A percentile compares a stretch with the other conserved stretches of the same genome.
Evolutionary conservation across 331 rosid species (phyloP).

Genomic region (Arachis monticola): DNA sequence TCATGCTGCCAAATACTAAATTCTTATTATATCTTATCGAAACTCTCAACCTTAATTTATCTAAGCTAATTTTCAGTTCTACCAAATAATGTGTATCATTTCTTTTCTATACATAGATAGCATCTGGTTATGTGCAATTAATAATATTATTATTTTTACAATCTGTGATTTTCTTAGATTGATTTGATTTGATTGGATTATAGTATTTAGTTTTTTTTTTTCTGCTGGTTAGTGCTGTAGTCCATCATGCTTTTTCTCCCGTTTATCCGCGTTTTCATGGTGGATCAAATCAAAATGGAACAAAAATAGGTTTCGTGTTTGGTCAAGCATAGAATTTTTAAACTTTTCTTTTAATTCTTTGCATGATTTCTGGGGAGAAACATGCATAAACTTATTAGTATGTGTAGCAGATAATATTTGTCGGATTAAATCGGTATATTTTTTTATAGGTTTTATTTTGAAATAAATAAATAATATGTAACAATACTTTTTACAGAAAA

Average conservation of each 20-base stretch:
- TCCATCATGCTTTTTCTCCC: slow-evolving; percentile 89
- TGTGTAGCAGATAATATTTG: too few relatives aligned
- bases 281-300: slow-evolving; percentile 54
- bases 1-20: slow-evolving; percentile 33
- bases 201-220: slow-evolving; percentile 29
- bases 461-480: too few relatives aligned
- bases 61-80: slow-evolving; percentile 10
- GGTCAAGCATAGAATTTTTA: slow-evolving; percentile 56
- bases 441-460: too few relatives aligned
- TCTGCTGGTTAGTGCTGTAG: slow-evolving; percentile 71
- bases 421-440: too few relatives aligned
- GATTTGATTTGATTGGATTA: slow-evolving; percentile 25
- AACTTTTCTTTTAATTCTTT: slow-evolving; percentile 35
- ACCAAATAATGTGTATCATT: slow-evolving; percentile 5
- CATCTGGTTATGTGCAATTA: slow-evolving; percentile 50
- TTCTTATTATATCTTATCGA: slow-evolving; percentile 44
- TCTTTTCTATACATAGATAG: slow-evolving; percentile 31
- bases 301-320: slow-evolving; percentile 76
- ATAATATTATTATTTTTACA: not conserved
- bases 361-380: slow-evolving; percentile 48
- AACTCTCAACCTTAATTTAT: slow-evolving; percentile 36
- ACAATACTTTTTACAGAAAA: too few relatives aligned
- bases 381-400: not conserved
- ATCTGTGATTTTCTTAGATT: not conserved
- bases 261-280: slow-evolving; percentile 84